phyloP scores from a whole-genome alignment of 306 rosid species.

The Macrotyloma uniflorum region DNA sequence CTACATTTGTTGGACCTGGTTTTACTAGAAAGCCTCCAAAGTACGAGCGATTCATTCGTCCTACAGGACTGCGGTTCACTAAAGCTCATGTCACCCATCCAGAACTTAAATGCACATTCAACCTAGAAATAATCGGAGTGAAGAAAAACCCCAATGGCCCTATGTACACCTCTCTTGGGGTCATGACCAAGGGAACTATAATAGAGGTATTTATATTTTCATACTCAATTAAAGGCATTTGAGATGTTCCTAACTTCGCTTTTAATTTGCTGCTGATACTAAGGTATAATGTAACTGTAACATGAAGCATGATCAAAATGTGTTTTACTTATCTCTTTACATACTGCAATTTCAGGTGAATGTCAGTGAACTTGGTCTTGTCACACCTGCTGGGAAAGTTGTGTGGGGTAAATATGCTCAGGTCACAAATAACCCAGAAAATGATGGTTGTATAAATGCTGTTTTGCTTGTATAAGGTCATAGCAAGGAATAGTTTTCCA shows the following conservation, averaged over 20 bases:
- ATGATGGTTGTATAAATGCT: conserved; percentile 90
- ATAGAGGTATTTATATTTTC: conserved; percentile 65
- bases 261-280: not conserved
- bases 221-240: not conserved
- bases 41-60: conserved; percentile 91
- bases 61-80: conserved; percentile 82
- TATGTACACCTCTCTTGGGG: conserved; percentile 91
- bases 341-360: conserved; percentile 67
- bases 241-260: not conserved
- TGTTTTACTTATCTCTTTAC: not conserved
- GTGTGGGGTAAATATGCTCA: conserved; percentile 99
- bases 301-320: not conserved
- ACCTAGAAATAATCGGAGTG: conserved; percentile 85
- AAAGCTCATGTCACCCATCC: conserved; percentile 98
- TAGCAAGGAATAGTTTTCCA: not conserved
- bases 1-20: conserved; percentile 90
- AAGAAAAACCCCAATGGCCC: conserved; percentile 96
- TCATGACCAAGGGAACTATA: conserved; percentile 89
- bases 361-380: conserved; percentile 93
- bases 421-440: conserved; percentile 92
- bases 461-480: conserved; percentile 74
- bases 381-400: conserved; percentile 95
- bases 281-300: not conserved
- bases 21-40: conserved; percentile 97
- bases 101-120: conserved; percentile 91